phyloP scores from a whole-genome alignment of 768 basidiomycete species.

The Calocybe indica region DNA sequence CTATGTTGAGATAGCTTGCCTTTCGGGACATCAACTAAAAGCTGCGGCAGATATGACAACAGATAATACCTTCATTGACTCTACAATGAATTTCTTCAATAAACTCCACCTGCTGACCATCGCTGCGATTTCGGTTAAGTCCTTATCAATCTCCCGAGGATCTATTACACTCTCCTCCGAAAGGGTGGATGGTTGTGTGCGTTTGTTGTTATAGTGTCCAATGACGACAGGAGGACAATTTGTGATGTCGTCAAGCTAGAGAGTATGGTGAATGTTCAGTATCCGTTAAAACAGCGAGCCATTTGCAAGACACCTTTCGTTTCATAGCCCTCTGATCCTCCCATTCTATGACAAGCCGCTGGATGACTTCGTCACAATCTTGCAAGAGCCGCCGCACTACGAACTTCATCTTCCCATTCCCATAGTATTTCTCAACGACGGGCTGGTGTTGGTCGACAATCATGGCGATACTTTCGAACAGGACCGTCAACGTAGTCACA shows the following conservation, averaged over 20 bases:
- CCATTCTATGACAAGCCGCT: constrained; percentile 75
- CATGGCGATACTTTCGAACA: constrained; percentile 93
- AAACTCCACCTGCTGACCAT: constrained; percentile 92
- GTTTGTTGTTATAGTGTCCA: constrained; percentile 23
- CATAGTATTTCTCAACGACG: constrained; percentile 98
- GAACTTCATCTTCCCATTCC: constrained; percentile 75
- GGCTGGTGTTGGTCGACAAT: constrained; percentile 98
- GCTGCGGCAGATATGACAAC: no score
- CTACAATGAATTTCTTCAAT: constrained; percentile 82
- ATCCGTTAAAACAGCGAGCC: not conserved
- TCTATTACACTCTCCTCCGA: constrained; percentile 60
- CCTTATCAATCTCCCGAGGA: constrained; percentile 86
- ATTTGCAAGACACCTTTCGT: constrained; percentile 51
- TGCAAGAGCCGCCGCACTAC: constrained; percentile 73
- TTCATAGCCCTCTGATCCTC: constrained; percentile 84
- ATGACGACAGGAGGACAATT: constrained; percentile 33
- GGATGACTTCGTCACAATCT: constrained; percentile 84
- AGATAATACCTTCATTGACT: constrained; percentile 53
- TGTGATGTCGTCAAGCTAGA: constrained; percentile 42
- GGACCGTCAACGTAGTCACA: constrained; percentile 79
- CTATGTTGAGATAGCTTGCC: no score
- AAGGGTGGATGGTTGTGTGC: constrained; percentile 15
- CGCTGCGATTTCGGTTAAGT: constrained; percentile 80
- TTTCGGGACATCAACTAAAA: no score
- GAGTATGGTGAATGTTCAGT: not conserved